Base-by-base conservation (phyloP, 2,329 filamentous ascomycete genomes). In the Beauveria sp. region DNA sequence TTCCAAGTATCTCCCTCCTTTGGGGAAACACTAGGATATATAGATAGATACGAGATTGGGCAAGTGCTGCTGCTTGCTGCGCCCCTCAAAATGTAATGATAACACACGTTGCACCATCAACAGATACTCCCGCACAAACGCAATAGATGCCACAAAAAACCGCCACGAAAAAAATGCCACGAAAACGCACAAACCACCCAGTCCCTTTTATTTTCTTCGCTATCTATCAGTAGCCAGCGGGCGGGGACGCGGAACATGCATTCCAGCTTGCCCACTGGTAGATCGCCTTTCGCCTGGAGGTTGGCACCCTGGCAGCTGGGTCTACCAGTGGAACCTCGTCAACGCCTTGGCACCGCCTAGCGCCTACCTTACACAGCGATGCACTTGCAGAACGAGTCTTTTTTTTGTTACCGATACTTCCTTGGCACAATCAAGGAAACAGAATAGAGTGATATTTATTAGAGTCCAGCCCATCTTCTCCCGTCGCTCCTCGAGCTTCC, bases 211-310 rank as follows among this genome's bases (percentile, higher is more conserved):
- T 12, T 28, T 16, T 20, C 10, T 53, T 53, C 20, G 6, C 51
- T 53, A 24, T 18, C 7, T 53, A 16, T 26, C 51, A 42, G 34
- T 18, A 30, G 16, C 30, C 34, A 16, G 10, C 34, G 34, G 38
- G 49, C 54, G 54, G 46, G 56, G 56, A 51, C 43, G 22, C 56
- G 56, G 56, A 50, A 40, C 34, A 28, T 30, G 34, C 56, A 50
- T 58, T 58, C 56, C 56, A 51, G 46, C 34, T 50, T 24, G 18
- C 30, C 56, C 30, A 50, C 46, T 58, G 46, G 34, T 30, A 58
- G 56, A 58, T 58, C 56, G 55, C 30, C 43, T 58, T 24, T 46
- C 34, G 34, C 34, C 34, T 38, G 34, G 34, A 38, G 12, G 34
- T 10, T 38, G 12, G 34, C 34, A 38, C 34, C 34, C 34, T 38